Evolutionary conservation across 345 rosid genomes (phyloP).

Genomic region (Rhodamnia rubescens): DNA sequence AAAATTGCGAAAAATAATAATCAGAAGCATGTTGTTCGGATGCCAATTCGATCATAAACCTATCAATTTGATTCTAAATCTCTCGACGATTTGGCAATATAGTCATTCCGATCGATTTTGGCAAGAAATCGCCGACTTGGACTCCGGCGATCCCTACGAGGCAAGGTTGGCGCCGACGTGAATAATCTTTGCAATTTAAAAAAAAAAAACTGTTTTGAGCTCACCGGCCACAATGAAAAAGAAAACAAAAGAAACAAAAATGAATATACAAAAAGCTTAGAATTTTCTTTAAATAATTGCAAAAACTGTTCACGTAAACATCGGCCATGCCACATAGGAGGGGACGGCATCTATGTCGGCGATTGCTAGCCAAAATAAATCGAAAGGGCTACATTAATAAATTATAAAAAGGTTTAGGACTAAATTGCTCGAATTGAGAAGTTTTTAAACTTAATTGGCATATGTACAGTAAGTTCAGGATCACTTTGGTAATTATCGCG

Average conservation of each 20-base stretch:
- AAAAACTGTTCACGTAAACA: not conserved
- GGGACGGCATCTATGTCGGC: fast-evolving
- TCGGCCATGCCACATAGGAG: too few relatives aligned
- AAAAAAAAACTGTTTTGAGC: not conserved
- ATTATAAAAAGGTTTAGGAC: not conserved
- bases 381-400: fast-evolving
- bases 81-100: not conserved
- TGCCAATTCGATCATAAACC: fast-evolving
- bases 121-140: fast-evolving
- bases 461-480: not conserved
- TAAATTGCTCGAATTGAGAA: not conserved
- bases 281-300: not conserved
- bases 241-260: not conserved
- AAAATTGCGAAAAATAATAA: not conserved
- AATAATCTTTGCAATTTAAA: not conserved
- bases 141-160: fast-evolving
- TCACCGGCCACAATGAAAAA: not conserved
- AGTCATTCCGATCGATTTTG: not conserved
- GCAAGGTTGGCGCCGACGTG: fast-evolving
- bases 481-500: not conserved
- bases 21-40: not conserved
- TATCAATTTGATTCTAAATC: not conserved
- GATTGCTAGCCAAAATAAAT: not conserved
- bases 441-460: fast-evolving
- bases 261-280: too few relatives aligned